Percentiles rank a stretch among this genome's conserved stretches.
phyloP scores from a whole-genome alignment of 192 early-diverging fungal species.

The Coemansia erecta region DNA sequence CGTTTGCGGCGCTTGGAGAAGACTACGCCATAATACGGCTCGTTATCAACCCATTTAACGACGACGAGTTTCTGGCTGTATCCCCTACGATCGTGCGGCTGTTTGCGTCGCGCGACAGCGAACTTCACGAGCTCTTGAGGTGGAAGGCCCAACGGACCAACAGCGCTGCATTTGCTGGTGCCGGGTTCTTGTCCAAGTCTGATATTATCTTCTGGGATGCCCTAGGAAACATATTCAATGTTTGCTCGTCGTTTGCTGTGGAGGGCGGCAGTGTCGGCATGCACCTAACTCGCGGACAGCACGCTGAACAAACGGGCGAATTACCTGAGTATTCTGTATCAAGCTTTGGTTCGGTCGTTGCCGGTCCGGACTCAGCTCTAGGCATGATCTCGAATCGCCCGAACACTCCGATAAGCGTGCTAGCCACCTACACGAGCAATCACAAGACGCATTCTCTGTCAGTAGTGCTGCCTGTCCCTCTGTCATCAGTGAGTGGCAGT shows the following conservation, averaged over 20 bases:
- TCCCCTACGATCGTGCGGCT: constrained; percentile 36
- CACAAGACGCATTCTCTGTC: constrained; percentile 23
- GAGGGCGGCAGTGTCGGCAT: constrained; percentile 51
- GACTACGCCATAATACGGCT: constrained; percentile 22
- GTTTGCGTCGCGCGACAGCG: constrained; percentile 35
- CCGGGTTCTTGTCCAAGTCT: constrained; percentile 28
- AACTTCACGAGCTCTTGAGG: constrained; percentile 41
- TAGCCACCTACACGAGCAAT: constrained; percentile 31
- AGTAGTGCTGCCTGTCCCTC: constrained; percentile 31
- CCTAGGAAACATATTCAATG: constrained; percentile 41
- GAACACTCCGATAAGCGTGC: constrained; percentile 11
- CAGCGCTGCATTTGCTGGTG: constrained; percentile 32
- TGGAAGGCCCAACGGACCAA: constrained; percentile 40
- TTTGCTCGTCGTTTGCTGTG: constrained; percentile 42
- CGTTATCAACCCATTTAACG: constrained; percentile 37
- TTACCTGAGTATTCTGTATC: constrained; percentile 7
- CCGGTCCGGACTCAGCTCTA: constrained; percentile 18
- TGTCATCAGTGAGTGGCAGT: constrained; percentile 45
- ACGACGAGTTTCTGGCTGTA: constrained; percentile 52
- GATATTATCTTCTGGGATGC: constrained; percentile 49
- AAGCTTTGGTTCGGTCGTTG: constrained; percentile 16
- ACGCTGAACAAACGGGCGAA: constrained; percentile 11
- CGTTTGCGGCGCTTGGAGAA: constrained; percentile 29
- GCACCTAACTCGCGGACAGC: constrained; percentile 29
- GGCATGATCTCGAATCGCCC: background rate